Base-by-base conservation (phyloP, 1,139 yeast genomes). In the Taphrina sp. region DNA sequence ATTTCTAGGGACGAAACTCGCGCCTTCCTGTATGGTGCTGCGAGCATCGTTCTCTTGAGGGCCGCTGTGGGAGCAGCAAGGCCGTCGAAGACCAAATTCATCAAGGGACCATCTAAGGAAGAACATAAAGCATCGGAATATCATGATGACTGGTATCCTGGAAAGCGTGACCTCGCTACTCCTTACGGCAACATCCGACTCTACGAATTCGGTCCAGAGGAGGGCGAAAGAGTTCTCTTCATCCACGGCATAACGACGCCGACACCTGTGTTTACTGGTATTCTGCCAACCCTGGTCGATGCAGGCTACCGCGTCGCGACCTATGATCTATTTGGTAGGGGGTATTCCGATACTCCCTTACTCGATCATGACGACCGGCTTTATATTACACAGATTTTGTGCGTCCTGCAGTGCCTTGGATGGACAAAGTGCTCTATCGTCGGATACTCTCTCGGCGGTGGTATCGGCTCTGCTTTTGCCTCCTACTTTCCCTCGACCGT, bases 171-270 rank as follows among this genome's bases (percentile, higher is more conserved):
- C 19, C 29, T 53, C 26, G 39, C 35, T 4, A 44, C 57, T 2
- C 57, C 57, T 7, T 53, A 44, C 24, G 57, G 57, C 10, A 29
- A 28, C 5, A 44, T 45, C 12, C 28, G 52, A 28, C 17, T 36
- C 12, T 53, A 44, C 20, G 46, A 29, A 22, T 36, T 23, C 5
- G 57, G 57, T 2, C 52, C 52, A 3, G 34, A 22, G 14, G 57
- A 53, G 19, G 57, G 57, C 1, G 38, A 39, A n/a, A 17, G 52
- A 5, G 33, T 53, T 16, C 37, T 53, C 38, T 45, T 53, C 19
- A 29, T 53, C 16, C 57, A 53, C 33, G 57, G 57, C 35, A 53
- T 53, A 29, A 53, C 52, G 3, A 44, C 57, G 10, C 57, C 57
- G 10, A 31, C 26, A 19, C 45, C 52, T 2, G 52, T 44, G 19